These are phyloP conservation scores for Aspergillus nidulans DNA, from an alignment of 495 filamentous ascomycete species.

Conservation along the genomic window DNA sequence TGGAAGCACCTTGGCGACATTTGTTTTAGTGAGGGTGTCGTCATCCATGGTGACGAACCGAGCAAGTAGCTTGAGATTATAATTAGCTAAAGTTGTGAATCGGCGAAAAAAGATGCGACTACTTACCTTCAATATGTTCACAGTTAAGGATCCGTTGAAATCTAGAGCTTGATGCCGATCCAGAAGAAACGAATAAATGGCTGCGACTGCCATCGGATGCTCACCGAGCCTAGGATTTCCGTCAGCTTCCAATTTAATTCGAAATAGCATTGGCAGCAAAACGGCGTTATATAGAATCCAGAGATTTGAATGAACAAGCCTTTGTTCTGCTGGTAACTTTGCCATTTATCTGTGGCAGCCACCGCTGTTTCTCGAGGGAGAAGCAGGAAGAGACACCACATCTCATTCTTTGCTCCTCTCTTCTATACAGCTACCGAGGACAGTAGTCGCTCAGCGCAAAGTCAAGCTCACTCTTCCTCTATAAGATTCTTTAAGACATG, in stretches of 20 bases:
- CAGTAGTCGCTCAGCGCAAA: slow-evolving; percentile 10
- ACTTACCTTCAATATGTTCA: slow-evolving; percentile 58
- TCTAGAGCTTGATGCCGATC: slow-evolving; percentile 64
- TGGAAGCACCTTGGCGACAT: slow-evolving; percentile 59
- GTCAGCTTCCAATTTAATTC: slow-evolving; percentile 24
- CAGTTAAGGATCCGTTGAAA: slow-evolving; percentile 56
- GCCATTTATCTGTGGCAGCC: background rate
- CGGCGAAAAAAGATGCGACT: background rate
- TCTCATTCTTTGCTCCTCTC: slow-evolving; percentile 27
- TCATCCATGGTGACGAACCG: slow-evolving; percentile 61
- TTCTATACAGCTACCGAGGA: slow-evolving; percentile 12
- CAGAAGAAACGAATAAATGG: slow-evolving; percentile 59
- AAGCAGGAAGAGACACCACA: background rate
- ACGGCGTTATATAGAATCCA: background rate
- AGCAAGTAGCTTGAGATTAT: slow-evolving; percentile 50
- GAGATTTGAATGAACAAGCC: background rate
- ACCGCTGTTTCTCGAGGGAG: background rate
- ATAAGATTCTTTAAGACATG: slow-evolving; percentile 28
- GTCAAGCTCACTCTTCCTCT: slow-evolving; percentile 22
- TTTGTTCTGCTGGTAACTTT: background rate
- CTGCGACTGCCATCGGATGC: slow-evolving; percentile 50
- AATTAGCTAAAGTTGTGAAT: slow-evolving; percentile 1
- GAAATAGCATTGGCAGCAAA: background rate
- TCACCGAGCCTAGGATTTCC: slow-evolving; percentile 47
- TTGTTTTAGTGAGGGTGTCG: slow-evolving; percentile 59